phyloP scores from a whole-genome alignment of 768 basidiomycete species.

The Suillus occidentalis region DNA sequence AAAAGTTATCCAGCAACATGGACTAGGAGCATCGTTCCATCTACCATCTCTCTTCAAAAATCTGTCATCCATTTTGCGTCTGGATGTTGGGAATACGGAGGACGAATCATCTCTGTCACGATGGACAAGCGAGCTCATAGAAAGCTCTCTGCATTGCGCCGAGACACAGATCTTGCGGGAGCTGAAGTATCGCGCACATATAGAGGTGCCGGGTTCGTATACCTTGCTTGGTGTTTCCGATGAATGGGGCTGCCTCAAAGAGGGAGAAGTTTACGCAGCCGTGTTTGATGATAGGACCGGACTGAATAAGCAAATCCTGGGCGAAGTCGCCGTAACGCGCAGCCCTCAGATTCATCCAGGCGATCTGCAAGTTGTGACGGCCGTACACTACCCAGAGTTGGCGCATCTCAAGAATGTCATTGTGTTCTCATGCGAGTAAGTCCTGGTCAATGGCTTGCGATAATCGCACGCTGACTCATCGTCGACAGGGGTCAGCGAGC shows the following conservation, averaged over 20 bases:
- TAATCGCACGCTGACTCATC: slow-evolving; percentile 9
- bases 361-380: slow-evolving; percentile 42
- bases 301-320: slow-evolving; percentile 31
- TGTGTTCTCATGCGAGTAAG: slow-evolving; percentile 50
- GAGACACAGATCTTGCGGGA: slow-evolving; percentile 49
- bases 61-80: slow-evolving; percentile 30
- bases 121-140: slow-evolving; percentile 38
- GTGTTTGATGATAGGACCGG: slow-evolving; percentile 32
- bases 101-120: slow-evolving; percentile 7
- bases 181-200: slow-evolving; percentile 52
- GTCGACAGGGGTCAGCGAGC: slow-evolving; percentile 40
- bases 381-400: slow-evolving; percentile 41
- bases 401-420: slow-evolving; percentile 45
- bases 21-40: slow-evolving; percentile 45
- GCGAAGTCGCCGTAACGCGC: slow-evolving; percentile 45
- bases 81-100: slow-evolving; percentile 29
- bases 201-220: slow-evolving; percentile 46
- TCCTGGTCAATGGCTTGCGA: slow-evolving; percentile 1
- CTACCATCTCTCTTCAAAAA: slow-evolving; percentile 43
- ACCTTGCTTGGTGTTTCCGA: slow-evolving; percentile 57
- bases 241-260: slow-evolving; percentile 44
- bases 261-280: slow-evolving; percentile 50
- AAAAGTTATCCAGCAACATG: slow-evolving; percentile 42
- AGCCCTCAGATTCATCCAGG: slow-evolving; percentile 58
- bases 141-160: slow-evolving; percentile 36